A percentile compares a stretch with the other conserved stretches of the same genome.
These are phyloP conservation scores for Gossypium gossypioides DNA, from an alignment of 441 rosid genomes.

Conservation along the genomic window DNA sequence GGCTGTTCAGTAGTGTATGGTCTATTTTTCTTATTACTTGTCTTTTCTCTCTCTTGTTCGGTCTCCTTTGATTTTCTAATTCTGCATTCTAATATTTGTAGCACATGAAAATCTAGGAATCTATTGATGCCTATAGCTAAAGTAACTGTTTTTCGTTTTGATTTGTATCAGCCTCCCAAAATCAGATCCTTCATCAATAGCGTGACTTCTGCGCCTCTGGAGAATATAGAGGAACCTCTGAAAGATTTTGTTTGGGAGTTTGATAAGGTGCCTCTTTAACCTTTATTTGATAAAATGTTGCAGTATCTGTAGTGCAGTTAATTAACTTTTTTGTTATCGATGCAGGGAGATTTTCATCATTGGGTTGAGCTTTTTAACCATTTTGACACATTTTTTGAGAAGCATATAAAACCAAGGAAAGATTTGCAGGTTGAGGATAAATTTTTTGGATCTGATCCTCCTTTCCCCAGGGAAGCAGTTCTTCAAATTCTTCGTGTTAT, in stretches of 20 bases:
- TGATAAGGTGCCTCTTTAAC: slow-evolving; percentile 49
- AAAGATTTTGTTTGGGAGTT: slow-evolving; percentile 78
- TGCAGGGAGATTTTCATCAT: slow-evolving; percentile 97
- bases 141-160: slow-evolving; percentile 15
- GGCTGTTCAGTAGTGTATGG: neutral
- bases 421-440: slow-evolving; percentile 77
- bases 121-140: neutral
- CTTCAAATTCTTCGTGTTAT: slow-evolving; percentile 87
- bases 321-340: slow-evolving; percentile 15
- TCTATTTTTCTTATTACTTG: neutral
- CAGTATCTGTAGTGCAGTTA: slow-evolving; percentile 8
- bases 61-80: neutral
- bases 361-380: slow-evolving; percentile 96
- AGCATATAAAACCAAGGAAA: slow-evolving; percentile 73
- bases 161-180: slow-evolving; percentile 72
- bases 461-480: slow-evolving; percentile 81
- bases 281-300: slow-evolving; percentile 9
- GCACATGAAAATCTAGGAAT: slow-evolving; percentile 5
- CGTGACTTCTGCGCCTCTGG: slow-evolving; percentile 59
- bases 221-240: slow-evolving; percentile 71
- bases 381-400: slow-evolving; percentile 89
- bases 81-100: slow-evolving; percentile 1
- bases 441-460: slow-evolving; percentile 58
- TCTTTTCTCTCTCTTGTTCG: neutral
- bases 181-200: slow-evolving; percentile 70